Percentiles rank a stretch among this genome's conserved stretches.
Conservation (phyloP, 257 asterid species). For the Salvia rosmarinus region DNA sequence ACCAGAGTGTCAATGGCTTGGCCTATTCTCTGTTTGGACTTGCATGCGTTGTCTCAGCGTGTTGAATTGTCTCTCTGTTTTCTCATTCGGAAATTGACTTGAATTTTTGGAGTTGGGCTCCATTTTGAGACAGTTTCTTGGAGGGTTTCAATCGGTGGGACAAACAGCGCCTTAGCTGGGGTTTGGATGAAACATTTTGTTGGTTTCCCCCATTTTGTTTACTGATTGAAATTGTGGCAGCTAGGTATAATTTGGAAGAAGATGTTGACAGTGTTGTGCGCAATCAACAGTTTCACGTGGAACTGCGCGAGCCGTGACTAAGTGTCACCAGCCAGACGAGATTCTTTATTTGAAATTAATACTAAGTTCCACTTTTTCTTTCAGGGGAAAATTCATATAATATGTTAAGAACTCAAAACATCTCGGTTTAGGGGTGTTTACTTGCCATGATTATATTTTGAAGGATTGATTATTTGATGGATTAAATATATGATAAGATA, state of each 20-base stretch:
- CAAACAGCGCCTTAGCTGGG: conserved; percentile 68
- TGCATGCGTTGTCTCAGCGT: conserved; percentile 27
- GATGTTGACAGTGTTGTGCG: conserved; percentile 33
- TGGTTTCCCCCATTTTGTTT: conserved; percentile 36
- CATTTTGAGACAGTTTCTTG: conserved; percentile 48
- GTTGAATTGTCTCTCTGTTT: conserved; percentile 30
- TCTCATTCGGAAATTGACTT: conserved; percentile 42
- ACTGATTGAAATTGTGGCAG: conserved; percentile 20
- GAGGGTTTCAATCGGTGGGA: conserved; percentile 44
- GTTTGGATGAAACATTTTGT: conserved; percentile 48
- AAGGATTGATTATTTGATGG: too few species aligned
- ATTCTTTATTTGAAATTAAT: neutral
- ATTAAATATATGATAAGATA: too few species aligned
- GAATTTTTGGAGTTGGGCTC: conserved; percentile 51
- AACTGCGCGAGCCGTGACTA: neutral
- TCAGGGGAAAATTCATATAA: too few species aligned
- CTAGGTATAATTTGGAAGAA: conserved; percentile 20
- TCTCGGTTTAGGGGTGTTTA: too few species aligned
- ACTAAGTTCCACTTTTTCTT: too few species aligned
- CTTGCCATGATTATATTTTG: too few species aligned
- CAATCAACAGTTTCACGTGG: conserved; percentile 23
- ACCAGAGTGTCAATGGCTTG: conserved; percentile 37
- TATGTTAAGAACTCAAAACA: too few species aligned
- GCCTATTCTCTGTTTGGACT: conserved; percentile 53
- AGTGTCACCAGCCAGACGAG: neutral